Percentiles rank a stretch among this genome's conserved stretches.
These are phyloP conservation scores for Nyctanthes arbortristis DNA, from an alignment of 257 asterid genomes.

Conservation along the genomic window DNA sequence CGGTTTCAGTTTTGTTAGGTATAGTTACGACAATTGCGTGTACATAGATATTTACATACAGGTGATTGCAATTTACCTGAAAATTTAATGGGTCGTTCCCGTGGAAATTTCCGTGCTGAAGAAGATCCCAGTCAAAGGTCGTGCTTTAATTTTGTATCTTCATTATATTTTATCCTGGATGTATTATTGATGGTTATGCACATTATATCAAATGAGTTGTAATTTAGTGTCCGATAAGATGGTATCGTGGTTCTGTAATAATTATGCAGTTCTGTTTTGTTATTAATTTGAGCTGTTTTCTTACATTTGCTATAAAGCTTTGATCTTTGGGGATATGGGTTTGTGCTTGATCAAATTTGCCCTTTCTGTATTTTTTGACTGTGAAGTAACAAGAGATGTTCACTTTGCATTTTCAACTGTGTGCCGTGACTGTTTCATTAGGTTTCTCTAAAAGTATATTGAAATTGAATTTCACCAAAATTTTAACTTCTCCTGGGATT, in stretches of 20 bases:
- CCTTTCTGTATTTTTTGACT: neutral
- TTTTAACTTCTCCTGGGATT: neutral
- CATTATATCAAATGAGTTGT: neutral
- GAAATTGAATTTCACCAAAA: neutral
- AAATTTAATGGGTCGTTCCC: slow-evolving; percentile 84
- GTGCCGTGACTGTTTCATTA: neutral
- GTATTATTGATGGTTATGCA: neutral
- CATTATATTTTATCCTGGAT: neutral
- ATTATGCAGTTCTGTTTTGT: neutral
- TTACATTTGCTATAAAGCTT: slow-evolving; percentile 1
- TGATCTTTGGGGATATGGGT: neutral
- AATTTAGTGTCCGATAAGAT: neutral
- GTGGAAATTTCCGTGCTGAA: slow-evolving; percentile 74
- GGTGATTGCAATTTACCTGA: slow-evolving; percentile 12
- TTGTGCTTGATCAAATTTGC: neutral
- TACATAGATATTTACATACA: slow-evolving; percentile 7
- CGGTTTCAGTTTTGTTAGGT: neutral
- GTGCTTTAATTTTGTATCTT: slow-evolving; percentile 11
- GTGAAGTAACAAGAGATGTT: neutral
- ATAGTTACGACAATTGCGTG: slow-evolving; percentile 18
- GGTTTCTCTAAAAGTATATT: neutral
- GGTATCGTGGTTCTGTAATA: neutral
- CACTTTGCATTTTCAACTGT: neutral
- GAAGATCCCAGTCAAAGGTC: slow-evolving; percentile 90
- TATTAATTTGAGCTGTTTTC: neutral